phyloP scores from a whole-genome alignment of 148 eudicot species.

The Dianthus caryophyllus region DNA sequence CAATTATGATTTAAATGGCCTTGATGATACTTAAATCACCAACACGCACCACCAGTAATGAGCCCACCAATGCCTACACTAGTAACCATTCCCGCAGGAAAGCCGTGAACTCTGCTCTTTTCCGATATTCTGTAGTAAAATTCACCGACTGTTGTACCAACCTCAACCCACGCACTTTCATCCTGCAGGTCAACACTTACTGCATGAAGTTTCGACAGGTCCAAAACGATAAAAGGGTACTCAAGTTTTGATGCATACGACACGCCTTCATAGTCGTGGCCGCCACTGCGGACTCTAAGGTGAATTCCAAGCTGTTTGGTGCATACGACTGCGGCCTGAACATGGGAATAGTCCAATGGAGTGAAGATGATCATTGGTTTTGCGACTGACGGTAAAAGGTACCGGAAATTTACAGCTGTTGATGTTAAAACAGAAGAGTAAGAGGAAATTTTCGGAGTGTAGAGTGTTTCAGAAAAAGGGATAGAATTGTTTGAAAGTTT shows the following conservation, averaged over 20 bases:
- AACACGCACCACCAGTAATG: conserved; percentile 32
- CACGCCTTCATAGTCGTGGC: conserved; percentile 33
- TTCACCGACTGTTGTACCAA: conserved; percentile 28
- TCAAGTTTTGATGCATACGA: conserved; percentile 24
- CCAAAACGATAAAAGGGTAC: conserved; percentile 26
- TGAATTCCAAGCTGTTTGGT: conserved; percentile 22
- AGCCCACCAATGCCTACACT: conserved; percentile 32
- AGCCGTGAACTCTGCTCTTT: conserved; percentile 26
- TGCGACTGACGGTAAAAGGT: conserved; percentile 22
- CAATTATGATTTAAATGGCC: too few species aligned
- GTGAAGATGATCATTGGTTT: conserved; percentile 24
- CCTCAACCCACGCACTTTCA: conserved; percentile 27
- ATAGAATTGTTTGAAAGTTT: conserved; percentile 7
- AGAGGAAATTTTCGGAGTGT: conserved; percentile 16
- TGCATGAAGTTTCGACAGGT: conserved; percentile 18
- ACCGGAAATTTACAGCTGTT: conserved; percentile 25
- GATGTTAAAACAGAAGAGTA: conserved; percentile 22
- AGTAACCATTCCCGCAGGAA: conserved; percentile 28
- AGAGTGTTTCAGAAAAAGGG: conserved; percentile 16
- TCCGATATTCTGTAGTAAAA: conserved; percentile 23
- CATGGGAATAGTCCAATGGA: conserved; percentile 15
- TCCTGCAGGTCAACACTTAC: conserved; percentile 9
- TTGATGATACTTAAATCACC: too few species aligned
- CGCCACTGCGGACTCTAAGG: conserved; percentile 26
- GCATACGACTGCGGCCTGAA: conserved; percentile 33